Conservation (phyloP, 331 rosid genomes). For the Pyrus hybrid region DNA sequence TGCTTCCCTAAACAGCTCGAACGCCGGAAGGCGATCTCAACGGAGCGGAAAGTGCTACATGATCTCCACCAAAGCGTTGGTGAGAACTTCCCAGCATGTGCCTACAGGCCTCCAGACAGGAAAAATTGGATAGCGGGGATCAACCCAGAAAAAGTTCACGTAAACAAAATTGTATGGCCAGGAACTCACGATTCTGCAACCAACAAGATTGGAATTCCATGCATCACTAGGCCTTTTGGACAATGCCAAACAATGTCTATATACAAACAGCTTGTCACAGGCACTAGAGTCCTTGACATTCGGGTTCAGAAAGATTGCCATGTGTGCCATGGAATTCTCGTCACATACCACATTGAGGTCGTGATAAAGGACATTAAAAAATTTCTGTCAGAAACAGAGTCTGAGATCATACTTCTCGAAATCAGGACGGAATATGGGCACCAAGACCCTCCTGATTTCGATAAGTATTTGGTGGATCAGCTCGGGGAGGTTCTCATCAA, state of each 20-base stretch:
- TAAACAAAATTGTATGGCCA: conserved; percentile 69
- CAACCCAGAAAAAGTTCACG: conserved; percentile 29
- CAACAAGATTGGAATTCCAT: conserved; percentile 62
- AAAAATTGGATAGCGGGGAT: conserved; percentile 72
- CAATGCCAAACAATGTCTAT: conserved; percentile 76
- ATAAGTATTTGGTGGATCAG: conserved; percentile 38
- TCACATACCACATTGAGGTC: conserved; percentile 50
- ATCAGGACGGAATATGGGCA: conserved; percentile 74
- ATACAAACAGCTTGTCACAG: conserved; percentile 48
- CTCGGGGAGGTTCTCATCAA: conserved; percentile 53
- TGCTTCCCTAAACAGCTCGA: conserved; percentile 45
- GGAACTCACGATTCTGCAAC: conserved; percentile 93
- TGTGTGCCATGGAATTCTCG: conserved; percentile 74
- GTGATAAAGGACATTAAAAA: conserved; percentile 53
- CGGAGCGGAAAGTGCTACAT: conserved; percentile 36
- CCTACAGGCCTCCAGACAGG: conserved; percentile 52
- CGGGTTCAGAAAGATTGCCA: conserved; percentile 54
- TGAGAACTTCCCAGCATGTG: conserved; percentile 48
- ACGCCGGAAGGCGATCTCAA: conserved; percentile 36
- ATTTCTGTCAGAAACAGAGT: conserved; percentile 52
- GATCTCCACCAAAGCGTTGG: conserved; percentile 34
- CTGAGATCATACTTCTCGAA: conserved; percentile 71
- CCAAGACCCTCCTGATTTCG: conserved; percentile 68
- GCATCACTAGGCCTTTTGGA: conserved; percentile 73
- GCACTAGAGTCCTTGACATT: conserved; percentile 59